A percentile compares a stretch with the other conserved stretches of the same genome.
phyloP scores from a whole-genome alignment of 2,329 filamentous ascomycete genomes.

The Cryphonectria nitschkei region DNA sequence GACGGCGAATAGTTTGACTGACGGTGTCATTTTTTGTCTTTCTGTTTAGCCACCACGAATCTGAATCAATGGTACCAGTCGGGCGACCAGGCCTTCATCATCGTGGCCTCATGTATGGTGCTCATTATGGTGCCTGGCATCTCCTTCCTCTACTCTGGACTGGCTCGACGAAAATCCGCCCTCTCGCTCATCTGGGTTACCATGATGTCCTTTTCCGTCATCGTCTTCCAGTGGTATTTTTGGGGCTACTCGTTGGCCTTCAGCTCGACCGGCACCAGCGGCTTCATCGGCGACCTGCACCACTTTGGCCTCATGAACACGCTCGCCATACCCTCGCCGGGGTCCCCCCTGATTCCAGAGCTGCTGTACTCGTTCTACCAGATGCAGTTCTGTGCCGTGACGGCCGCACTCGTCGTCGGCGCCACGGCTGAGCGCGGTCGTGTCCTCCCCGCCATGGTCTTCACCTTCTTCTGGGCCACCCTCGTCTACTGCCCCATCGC shows the following conservation, averaged over 20 bases:
- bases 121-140: conserved; percentile 96
- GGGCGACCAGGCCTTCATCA: conserved; percentile 92
- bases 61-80: conserved; percentile 94
- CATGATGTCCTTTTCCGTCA: conserved; percentile 89
- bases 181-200: conserved; percentile 96
- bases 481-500: conserved; percentile 96
- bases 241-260: conserved; percentile 98
- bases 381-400: conserved; percentile 98
- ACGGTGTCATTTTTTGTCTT: neutral
- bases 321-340: conserved; percentile 81
- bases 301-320: conserved; percentile 90
- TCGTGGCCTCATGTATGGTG: conserved; percentile 89
- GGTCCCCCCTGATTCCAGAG: conserved; percentile 85
- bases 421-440: conserved; percentile 93
- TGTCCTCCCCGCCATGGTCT: conserved; percentile 90
- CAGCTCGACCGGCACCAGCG: conserved; percentile 77
- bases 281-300: conserved; percentile 87
- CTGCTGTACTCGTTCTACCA: conserved; percentile 95
- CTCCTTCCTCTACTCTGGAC: conserved; percentile 94
- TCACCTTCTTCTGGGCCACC: conserved; percentile 94
- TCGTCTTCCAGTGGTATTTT: conserved; percentile 99
- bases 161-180: conserved; percentile 96
- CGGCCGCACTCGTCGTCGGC: conserved; percentile 87
- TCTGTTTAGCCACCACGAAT: conserved; percentile 71
- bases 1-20: conserved; percentile 24